Conservation (phyloP, 805 yeast species). For the Spathaspora sp. region DNA sequence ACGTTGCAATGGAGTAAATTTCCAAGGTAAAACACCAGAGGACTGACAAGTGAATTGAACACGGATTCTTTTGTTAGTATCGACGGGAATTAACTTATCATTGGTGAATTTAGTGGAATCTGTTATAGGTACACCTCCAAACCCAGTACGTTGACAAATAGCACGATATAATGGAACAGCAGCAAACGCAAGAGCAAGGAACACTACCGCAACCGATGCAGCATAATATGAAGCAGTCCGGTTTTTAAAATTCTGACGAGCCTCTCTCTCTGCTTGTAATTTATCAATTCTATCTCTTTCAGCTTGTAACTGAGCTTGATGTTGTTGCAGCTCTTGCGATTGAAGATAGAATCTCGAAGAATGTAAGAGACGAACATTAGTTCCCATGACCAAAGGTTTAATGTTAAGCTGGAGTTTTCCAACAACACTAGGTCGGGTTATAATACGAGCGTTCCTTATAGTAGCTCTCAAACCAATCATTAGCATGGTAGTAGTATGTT, state of each 20-base stretch:
- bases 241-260: conserved; percentile 32
- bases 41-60: conserved; percentile 92
- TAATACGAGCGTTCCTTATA: not conserved
- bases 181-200: conserved; percentile 77
- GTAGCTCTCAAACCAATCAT: not conserved
- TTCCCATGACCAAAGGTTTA: not conserved
- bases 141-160: conserved; percentile 91
- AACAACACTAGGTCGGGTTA: not conserved
- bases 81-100: conserved; percentile 85
- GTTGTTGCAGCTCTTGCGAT: not conserved
- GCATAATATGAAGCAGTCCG: conserved; percentile 63
- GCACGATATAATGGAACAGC: conserved; percentile 93
- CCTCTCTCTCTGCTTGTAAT: conserved; percentile 21
- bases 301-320: not conserved
- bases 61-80: conserved; percentile 73
- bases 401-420: not conserved
- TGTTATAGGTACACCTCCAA: conserved; percentile 93
- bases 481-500: not conserved
- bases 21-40: conserved; percentile 90
- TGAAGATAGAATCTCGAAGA: not conserved
- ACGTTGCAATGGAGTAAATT: conserved; percentile 87
- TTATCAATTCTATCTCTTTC: conserved; percentile 10
- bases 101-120: conserved; percentile 77
- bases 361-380: not conserved
- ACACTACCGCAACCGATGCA: conserved; percentile 63